Conservation (phyloP, 805 yeast species). For the Babjeviella inositovora region DNA sequence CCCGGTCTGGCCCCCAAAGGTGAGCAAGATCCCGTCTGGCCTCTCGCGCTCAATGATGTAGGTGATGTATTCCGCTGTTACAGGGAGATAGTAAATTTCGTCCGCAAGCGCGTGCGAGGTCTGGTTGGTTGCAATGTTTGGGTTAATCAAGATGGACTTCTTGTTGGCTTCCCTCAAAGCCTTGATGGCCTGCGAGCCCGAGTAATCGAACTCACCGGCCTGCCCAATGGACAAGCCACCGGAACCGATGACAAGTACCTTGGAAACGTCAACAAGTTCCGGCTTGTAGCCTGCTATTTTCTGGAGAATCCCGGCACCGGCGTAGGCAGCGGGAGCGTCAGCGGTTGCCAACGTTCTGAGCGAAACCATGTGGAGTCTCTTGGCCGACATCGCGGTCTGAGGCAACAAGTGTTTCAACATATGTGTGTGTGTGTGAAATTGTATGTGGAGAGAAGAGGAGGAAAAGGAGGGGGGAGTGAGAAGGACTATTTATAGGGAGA, state of each 20-base stretch:
- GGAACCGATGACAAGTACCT: conserved; percentile 87
- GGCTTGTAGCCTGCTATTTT: conserved; percentile 38
- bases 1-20: conserved; percentile 98
- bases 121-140: conserved; percentile 94
- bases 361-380: too few species aligned
- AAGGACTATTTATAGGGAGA: too few species aligned
- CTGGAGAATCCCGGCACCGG: conserved; percentile 48
- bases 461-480: too few species aligned
- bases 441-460: too few species aligned
- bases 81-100: conserved; percentile 90
- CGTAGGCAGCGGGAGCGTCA: conserved; percentile 23
- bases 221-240: conserved; percentile 97
- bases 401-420: too few species aligned
- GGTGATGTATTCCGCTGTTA: conserved; percentile 90
- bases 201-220: conserved; percentile 96
- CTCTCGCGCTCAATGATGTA: conserved; percentile 90
- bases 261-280: conserved; percentile 68
- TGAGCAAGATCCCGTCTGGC: conserved; percentile 90
- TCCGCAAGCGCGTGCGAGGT: conserved; percentile 92
- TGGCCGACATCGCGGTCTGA: too few species aligned
- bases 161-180: conserved; percentile 87
- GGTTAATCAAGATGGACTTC: conserved; percentile 75
- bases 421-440: too few species aligned
- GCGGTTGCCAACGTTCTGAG: conserved; percentile 3
- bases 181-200: conserved; percentile 95